Evolutionary conservation across 495 filamentous ascomycete genomes (phyloP).

Genomic region (Penicillium verhagenii): DNA sequence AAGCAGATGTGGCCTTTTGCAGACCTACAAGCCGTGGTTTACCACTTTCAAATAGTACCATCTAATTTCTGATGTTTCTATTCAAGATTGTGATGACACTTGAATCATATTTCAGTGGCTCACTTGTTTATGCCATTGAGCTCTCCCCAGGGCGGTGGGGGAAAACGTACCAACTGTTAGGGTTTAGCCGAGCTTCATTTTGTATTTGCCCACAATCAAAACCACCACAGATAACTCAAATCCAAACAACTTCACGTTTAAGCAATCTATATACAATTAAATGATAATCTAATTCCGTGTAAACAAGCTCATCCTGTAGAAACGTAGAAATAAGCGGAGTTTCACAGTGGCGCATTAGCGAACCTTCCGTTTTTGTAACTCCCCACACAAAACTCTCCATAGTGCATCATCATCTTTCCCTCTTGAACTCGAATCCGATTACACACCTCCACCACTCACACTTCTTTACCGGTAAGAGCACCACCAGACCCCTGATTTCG

Average conservation of each 20-base stretch:
- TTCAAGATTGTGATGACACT: too few relatives aligned
- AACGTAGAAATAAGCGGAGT: not conserved
- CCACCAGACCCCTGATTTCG: not conserved
- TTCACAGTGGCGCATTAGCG: conserved; percentile 1
- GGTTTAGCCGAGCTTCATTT: conserved; percentile 44
- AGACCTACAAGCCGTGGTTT: too few relatives aligned
- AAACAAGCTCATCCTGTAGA: not conserved
- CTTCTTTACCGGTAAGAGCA: conserved; percentile 1
- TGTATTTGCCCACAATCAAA: conserved; percentile 26
- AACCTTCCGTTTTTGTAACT: conserved; percentile 12
- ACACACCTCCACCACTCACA: not conserved
- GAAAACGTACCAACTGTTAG: conserved; percentile 28
- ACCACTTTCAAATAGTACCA: too few relatives aligned
- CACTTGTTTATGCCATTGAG: too few relatives aligned
- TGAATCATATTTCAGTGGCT: not conserved
- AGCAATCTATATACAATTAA: not conserved
- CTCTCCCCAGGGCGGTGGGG: not conserved
- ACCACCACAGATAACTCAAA: not conserved
- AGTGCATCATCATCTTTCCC: conserved; percentile 8
- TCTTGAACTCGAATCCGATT: not conserved
- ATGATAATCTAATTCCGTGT: not conserved
- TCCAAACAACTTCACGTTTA: not conserved
- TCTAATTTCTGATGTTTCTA: not conserved
- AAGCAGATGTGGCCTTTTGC: too few relatives aligned
- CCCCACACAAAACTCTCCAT: conserved; percentile 14